Evolutionary conservation across 1,284 basidiomycete genomes (phyloP).

Genomic region (Xerocomus amazonicus): DNA sequence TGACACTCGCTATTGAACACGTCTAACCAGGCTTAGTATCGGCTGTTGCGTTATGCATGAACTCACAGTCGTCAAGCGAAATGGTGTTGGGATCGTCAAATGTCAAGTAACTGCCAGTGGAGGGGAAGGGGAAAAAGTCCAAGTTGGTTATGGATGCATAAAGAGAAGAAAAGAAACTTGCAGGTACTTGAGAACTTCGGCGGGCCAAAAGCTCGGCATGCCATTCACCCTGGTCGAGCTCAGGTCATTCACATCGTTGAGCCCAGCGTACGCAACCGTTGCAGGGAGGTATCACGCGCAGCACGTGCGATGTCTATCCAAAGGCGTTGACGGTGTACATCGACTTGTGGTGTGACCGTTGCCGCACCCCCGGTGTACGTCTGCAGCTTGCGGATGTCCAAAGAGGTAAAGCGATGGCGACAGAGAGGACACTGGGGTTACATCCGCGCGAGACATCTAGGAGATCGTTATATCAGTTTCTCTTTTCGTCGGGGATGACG

Average conservation of each 20-base stretch:
- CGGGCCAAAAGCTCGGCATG: slow-evolving; percentile 76
- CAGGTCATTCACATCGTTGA: slow-evolving; percentile 47
- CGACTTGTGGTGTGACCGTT: neutral
- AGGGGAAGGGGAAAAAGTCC: no score
- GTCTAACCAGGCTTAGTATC: slow-evolving; percentile 27
- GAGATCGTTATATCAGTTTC: neutral
- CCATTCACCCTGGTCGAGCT: slow-evolving; percentile 48
- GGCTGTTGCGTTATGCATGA: neutral
- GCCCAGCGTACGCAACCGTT: slow-evolving; percentile 42
- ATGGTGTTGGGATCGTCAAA: slow-evolving; percentile 66
- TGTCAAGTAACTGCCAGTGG: slow-evolving; percentile 44
- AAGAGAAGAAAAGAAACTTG: slow-evolving; percentile 31
- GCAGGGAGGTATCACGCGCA: slow-evolving; percentile 46
- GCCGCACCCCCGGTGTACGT: neutral
- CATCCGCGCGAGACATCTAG: slow-evolving; percentile 11
- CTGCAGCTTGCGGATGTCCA: slow-evolving; percentile 6
- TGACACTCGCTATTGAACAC: slow-evolving; percentile 76
- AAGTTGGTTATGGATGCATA: neutral
- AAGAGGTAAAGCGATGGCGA: slow-evolving; percentile 4
- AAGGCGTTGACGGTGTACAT: neutral
- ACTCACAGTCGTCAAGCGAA: slow-evolving; percentile 44
- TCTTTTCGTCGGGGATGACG: no score
- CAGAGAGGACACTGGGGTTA: slow-evolving; percentile 15
- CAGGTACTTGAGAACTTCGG: slow-evolving; percentile 74
- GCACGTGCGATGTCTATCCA: neutral